Percentiles rank a stretch among this genome's conserved stretches.
phyloP scores from a whole-genome alignment of 2,329 filamentous ascomycete species.

The Ophiostoma montium region DNA sequence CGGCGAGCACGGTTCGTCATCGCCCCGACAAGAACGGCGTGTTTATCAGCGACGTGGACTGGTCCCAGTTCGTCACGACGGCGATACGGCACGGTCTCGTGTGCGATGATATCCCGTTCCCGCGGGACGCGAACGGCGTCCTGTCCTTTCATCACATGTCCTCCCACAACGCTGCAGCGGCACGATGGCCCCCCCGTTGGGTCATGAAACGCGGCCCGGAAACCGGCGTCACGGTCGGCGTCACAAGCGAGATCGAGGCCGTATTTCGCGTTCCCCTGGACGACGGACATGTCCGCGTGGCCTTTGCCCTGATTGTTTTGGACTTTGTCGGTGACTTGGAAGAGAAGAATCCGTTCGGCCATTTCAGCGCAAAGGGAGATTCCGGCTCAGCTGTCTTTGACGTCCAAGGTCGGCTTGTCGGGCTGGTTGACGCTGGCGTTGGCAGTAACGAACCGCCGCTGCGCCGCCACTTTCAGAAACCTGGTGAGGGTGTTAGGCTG shows the following conservation, averaged over 20 bases:
- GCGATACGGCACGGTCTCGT: too few species aligned
- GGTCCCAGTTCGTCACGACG: too few species aligned
- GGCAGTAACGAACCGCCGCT: too few species aligned
- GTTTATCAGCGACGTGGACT: too few species aligned
- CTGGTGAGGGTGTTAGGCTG: too few species aligned
- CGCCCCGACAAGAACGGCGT: background rate
- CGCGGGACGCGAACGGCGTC: background rate
- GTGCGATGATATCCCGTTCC: background rate
- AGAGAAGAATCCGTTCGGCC: background rate
- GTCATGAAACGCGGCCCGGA: background rate
- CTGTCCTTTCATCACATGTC: background rate
- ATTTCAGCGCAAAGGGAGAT: background rate
- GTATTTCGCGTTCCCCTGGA: background rate
- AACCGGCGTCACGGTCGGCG: background rate
- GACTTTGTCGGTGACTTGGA: background rate
- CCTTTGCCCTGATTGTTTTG: background rate
- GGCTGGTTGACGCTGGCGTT: background rate
- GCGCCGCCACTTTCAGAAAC: too few species aligned
- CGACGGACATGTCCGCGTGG: background rate
- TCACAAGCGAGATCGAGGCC: background rate
- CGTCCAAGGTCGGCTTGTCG: background rate
- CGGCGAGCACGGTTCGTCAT: background rate
- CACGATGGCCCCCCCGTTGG: too few species aligned
- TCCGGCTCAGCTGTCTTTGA: background rate
- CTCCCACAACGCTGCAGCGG: too few species aligned